Base-by-base conservation (phyloP, 2,329 filamentous ascomycete genomes). In the Tolypocladium cylindrosporum region DNA sequence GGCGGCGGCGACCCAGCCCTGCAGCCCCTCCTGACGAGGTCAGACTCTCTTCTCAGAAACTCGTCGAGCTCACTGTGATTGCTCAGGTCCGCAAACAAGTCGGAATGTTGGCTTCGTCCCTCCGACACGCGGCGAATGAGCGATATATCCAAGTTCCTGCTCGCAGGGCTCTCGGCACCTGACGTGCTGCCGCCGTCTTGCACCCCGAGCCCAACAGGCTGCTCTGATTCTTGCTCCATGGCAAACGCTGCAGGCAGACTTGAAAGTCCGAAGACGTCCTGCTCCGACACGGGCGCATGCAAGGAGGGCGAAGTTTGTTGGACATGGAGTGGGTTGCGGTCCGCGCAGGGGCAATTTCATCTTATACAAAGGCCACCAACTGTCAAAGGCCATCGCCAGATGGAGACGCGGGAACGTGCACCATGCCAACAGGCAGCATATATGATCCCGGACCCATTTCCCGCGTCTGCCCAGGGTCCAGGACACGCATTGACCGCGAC, bases 51-150 rank as follows among this genome's bases (percentile, higher is more conserved):
- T 39, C 41, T 48, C n/a, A 63, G 54, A 56, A 55, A 63, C 3
- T 50, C 56, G 10, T 61, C 56, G 39, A 62, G 60, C 48, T 63
- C 61, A 19, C 52, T 53, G 55, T 62, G 60, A 10, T 55, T 48
- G 52, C 56, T 60, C 39, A 63, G 21, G 55, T 62, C 60, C n/a
- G 40, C 58, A 50, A 63, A 61, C 39, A 63, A 39, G 57, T 61
- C 60, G 31, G 60, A 59, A 3, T 41, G 31, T n/a, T 52, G 52
- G 45, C 59, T 60, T 42, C 54, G 57, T 34, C 41, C 21, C 39
- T 34, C 43, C 36, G n/a, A 40, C 16, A 27, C 52, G 24, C 19
- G 45, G 31, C 24, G 13, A 40, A 34, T 45, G 39, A 39, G 48
- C 13, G 51, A 10, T 9, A 51, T 14, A 41, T 42, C 27, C n/a